phyloP scores from a whole-genome alignment of 306 rosid genomes.

The Quercus parvula region DNA sequence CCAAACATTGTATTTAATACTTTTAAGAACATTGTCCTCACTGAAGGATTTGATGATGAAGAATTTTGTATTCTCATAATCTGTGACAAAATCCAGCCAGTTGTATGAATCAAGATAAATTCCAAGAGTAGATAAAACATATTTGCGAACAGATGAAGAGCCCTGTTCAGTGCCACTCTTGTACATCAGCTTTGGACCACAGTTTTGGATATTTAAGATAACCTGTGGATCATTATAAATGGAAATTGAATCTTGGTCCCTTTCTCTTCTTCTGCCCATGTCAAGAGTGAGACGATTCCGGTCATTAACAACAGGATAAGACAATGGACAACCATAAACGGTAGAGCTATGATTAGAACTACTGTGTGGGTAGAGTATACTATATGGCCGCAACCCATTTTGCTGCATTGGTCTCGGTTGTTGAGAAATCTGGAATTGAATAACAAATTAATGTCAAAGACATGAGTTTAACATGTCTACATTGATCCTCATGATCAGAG shows the following conservation, averaged over 20 bases:
- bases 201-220: no score
- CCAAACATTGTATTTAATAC: conserved; percentile 57
- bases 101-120: conserved; percentile 38
- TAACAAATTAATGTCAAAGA: neutral
- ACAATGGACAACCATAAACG: neutral
- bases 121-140: conserved; percentile 16
- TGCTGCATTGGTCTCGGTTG: no score
- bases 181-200: no score
- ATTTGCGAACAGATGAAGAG: no score
- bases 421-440: no score
- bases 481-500: neutral
- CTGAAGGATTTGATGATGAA: conserved; percentile 57
- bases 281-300: no score
- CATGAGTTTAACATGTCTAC: neutral
- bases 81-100: conserved; percentile 28
- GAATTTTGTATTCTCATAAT: conserved; percentile 45
- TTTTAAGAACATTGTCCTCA: conserved; percentile 60
- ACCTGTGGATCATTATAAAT: no score
- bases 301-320: no score
- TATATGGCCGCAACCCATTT: no score
- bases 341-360: conserved; percentile 42
- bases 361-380: neutral
- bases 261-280: no score
- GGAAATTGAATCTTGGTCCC: no score
- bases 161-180: no score